A percentile compares a stretch with the other conserved stretches of the same genome.
Conservation (phyloP, 345 rosid genomes). For the Salix exigua region DNA sequence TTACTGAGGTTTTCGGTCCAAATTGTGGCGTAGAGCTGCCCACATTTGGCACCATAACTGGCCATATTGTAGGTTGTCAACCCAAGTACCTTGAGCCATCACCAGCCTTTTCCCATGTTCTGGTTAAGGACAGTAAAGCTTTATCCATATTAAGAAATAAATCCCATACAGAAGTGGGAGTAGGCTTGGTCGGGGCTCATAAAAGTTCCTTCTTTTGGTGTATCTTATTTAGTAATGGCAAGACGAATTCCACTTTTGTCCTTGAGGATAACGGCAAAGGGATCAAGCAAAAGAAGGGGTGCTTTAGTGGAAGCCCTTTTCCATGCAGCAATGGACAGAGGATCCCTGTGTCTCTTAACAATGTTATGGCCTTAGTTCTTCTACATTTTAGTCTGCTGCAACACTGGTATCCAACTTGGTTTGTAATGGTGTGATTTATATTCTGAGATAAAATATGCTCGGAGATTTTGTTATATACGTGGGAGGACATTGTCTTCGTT, state of each 20-base stretch:
- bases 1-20: slow-evolving; percentile 74
- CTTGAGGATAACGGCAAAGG: slow-evolving; percentile 79
- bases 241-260: slow-evolving; percentile 55
- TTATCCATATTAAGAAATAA: slow-evolving; percentile 54
- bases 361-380: slow-evolving; percentile 12
- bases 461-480: slow-evolving; percentile 8
- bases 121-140: slow-evolving; percentile 48
- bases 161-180: slow-evolving; percentile 65
- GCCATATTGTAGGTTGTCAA: slow-evolving; percentile 72
- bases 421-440: neutral
- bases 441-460: neutral
- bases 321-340: slow-evolving; percentile 56
- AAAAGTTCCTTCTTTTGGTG: slow-evolving; percentile 73
- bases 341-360: slow-evolving; percentile 14
- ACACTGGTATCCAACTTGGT: slow-evolving; percentile 6
- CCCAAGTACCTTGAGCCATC: slow-evolving; percentile 54
- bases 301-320: slow-evolving; percentile 67
- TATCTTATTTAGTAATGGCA: slow-evolving; percentile 58
- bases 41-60: slow-evolving; percentile 62
- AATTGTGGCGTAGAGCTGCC: slow-evolving; percentile 84
- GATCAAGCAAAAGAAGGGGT: slow-evolving; percentile 71
- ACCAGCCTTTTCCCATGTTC: slow-evolving; percentile 54
- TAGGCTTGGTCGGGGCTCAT: slow-evolving; percentile 56
- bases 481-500: neutral
- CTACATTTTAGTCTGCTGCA: slow-evolving; percentile 16